Percentiles rank a stretch among this genome's conserved stretches.
phyloP scores from a whole-genome alignment of 2,329 filamentous ascomycete genomes.

The Chrysoporthe puriensis region DNA sequence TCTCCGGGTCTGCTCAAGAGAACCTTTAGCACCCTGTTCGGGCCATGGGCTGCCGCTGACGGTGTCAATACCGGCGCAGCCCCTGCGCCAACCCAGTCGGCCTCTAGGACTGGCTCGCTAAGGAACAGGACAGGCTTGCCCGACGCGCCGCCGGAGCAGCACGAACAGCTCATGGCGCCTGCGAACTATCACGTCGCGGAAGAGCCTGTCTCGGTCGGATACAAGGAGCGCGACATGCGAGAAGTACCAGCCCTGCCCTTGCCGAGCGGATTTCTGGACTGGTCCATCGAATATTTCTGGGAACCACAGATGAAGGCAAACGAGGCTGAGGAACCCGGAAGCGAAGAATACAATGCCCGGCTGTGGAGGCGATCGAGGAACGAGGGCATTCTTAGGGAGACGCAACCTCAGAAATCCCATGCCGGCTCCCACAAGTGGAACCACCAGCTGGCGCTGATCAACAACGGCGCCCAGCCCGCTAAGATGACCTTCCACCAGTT shows the following conservation, averaged over 20 bases:
- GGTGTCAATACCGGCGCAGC: constrained; percentile 35
- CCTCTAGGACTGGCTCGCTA: constrained; percentile 42
- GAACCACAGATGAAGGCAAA: constrained; percentile 98
- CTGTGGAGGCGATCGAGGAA: constrained; percentile 93
- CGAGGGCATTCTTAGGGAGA: constrained; percentile 87
- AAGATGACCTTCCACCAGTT: constrained; percentile 98
- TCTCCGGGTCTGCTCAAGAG: constrained; percentile 64
- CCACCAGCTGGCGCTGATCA: constrained; percentile 78
- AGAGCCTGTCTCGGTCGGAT: constrained; percentile 79
- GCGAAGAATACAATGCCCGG: constrained; percentile 92
- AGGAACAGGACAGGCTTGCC: constrained; percentile 44
- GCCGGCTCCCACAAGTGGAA: constrained; percentile 89
- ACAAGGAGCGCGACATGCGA: constrained; percentile 63
- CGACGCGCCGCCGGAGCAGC: constrained; percentile 71
- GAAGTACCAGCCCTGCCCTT: constrained; percentile 71
- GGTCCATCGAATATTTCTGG: constrained; percentile 97
- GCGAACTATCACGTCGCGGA: constrained; percentile 77
- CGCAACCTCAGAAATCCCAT: constrained; percentile 88
- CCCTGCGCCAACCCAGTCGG: constrained; percentile 30
- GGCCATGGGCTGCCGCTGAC: constrained; percentile 56
- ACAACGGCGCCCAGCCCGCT: constrained; percentile 85
- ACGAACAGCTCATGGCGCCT: constrained; percentile 67
- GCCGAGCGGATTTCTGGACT: constrained; percentile 84
- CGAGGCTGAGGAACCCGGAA: constrained; percentile 94
- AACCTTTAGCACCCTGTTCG: constrained; percentile 67